Evolutionary conservation across 2,329 filamentous ascomycete species (phyloP).

Genomic region (Cladosporium phlei): DNA sequence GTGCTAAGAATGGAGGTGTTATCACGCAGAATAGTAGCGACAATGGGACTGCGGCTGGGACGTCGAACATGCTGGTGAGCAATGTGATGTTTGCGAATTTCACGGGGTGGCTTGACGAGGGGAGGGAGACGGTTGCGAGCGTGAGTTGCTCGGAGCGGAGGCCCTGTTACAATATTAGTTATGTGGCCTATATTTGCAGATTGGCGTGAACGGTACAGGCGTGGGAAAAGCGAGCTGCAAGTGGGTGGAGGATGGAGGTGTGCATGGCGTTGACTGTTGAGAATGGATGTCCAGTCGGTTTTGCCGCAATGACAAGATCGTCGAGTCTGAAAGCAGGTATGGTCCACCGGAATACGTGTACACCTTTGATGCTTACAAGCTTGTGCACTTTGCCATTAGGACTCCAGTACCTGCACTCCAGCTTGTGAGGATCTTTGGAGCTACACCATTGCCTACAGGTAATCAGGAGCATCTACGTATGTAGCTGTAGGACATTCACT

Average conservation of each 20-base stretch:
- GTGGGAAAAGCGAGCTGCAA: conserved; percentile 34
- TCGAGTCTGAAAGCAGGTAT: too few species aligned
- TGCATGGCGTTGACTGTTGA: conserved; percentile 28
- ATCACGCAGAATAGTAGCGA: conserved; percentile 49
- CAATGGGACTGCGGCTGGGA: conserved; percentile 46
- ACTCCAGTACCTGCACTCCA: too few species aligned
- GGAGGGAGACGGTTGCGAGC: conserved; percentile 33
- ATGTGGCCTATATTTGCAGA: conserved; percentile 39
- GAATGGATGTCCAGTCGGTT: background rate
- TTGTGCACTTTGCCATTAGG: too few species aligned
- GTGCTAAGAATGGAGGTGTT: conserved; percentile 39
- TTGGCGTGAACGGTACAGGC: conserved; percentile 30
- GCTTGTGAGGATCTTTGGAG: too few species aligned
- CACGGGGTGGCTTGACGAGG: conserved; percentile 40
- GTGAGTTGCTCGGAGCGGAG: conserved; percentile 46
- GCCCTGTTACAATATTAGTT: conserved; percentile 49
- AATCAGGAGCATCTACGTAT: too few species aligned
- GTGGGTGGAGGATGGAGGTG: conserved; percentile 35
- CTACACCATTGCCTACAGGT: too few species aligned
- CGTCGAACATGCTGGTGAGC: conserved; percentile 47
- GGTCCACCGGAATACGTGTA: too few species aligned
- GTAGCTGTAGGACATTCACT: too few species aligned
- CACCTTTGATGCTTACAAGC: too few species aligned
- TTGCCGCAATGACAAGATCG: too few species aligned
- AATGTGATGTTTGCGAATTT: conserved; percentile 51